Conservation (phyloP, 2,329 filamentous ascomycete genomes). For the Thelonectria rubi region DNA sequence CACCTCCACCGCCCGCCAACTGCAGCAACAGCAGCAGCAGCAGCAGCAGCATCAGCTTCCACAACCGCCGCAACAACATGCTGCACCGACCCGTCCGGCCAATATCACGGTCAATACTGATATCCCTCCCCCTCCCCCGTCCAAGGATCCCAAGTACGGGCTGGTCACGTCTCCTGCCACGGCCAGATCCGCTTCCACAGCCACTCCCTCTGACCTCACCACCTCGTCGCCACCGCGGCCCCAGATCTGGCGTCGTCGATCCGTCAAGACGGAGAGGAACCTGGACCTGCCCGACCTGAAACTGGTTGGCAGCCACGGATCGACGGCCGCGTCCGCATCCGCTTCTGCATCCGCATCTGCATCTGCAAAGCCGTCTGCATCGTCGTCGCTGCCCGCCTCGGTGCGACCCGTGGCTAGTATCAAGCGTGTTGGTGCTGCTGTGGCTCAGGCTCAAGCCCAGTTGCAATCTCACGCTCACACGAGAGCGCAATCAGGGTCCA, state of each 20-base stretch:
- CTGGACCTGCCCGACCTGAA: slow-evolving; percentile 60
- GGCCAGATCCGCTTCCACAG: slow-evolving; percentile 18
- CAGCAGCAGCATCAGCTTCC: slow-evolving; percentile 12
- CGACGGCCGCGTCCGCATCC: slow-evolving; percentile 52
- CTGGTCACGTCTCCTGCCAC: slow-evolving; percentile 29
- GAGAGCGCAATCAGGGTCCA: slow-evolving; percentile 1
- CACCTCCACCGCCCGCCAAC: slow-evolving; percentile 17
- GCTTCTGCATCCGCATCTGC: slow-evolving; percentile 46
- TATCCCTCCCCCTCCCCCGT: slow-evolving; percentile 38
- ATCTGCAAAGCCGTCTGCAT: slow-evolving; percentile 36
- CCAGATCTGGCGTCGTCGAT: slow-evolving; percentile 61
- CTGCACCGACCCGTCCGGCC: slow-evolving; percentile 27
- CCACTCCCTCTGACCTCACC: slow-evolving; percentile 29
- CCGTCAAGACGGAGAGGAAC: slow-evolving; percentile 58
- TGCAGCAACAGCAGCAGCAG: slow-evolving; percentile 27
- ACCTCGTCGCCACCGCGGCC: slow-evolving; percentile 43
- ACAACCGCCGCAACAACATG: slow-evolving; percentile 32
- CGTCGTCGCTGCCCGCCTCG: neutral
- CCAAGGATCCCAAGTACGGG: slow-evolving; percentile 41
- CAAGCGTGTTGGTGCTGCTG: slow-evolving; percentile 4
- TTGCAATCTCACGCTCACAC: neutral
- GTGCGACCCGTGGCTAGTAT: slow-evolving; percentile 1
- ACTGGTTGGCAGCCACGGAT: slow-evolving; percentile 59
- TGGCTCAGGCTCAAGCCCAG: neutral
- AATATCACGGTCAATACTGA: slow-evolving; percentile 14